Evolutionary conservation across 768 basidiomycete genomes (phyloP), one percentile per base, ranked within the genome.

Genomic region (Mycena haematopus): DNA sequence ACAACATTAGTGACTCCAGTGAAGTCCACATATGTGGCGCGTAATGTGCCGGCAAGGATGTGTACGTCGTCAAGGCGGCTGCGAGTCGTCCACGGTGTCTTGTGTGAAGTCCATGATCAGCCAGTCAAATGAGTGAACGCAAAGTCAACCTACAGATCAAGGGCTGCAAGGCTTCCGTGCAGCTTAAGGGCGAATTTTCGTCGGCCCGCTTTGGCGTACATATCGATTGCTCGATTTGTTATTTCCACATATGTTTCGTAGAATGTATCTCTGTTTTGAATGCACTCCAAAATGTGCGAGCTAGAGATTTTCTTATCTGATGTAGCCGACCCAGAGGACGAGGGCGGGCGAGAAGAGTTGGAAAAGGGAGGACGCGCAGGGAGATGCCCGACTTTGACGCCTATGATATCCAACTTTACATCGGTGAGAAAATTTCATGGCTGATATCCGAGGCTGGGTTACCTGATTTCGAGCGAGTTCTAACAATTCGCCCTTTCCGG

Each of bases 401-500:
- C 97, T 31, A 99, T 83, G 40, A 88, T 80, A 72, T 97, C 95
- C 49, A 99, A 84, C 95, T 98, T 65, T 10, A 46, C 33, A 25
- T 51, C n/a, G 33, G 52, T 42, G 55, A 52, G 47, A 54, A 35
- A 67, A 31, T 36, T 15, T 46, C 15, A 19, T 17, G 56, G 49
- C 11, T 27, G 46, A 47, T 6, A 60, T 21, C 33, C 52, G 64
- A 22, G 65, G 31, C 61, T 52, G 74, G 75, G 54, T 13, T 68
- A 94, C 95, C 81, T 99, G 96, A 60, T 84, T 85, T 62, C 91
- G 84, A 13, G 95, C 92, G n/a, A 97, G 82, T 65, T 98, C 92
- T 2, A 92, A 76, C 19, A 98, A 80, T 72, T 97, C 96, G n/a
- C 90, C 95, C 69, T 93, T 91, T 15, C 85, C 87, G 15, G 93